A percentile compares a stretch with the other conserved stretches of the same genome.
Evolutionary conservation across 2,329 filamentous ascomycete genomes (phyloP).

Genomic region (Microcera coccophila): DNA sequence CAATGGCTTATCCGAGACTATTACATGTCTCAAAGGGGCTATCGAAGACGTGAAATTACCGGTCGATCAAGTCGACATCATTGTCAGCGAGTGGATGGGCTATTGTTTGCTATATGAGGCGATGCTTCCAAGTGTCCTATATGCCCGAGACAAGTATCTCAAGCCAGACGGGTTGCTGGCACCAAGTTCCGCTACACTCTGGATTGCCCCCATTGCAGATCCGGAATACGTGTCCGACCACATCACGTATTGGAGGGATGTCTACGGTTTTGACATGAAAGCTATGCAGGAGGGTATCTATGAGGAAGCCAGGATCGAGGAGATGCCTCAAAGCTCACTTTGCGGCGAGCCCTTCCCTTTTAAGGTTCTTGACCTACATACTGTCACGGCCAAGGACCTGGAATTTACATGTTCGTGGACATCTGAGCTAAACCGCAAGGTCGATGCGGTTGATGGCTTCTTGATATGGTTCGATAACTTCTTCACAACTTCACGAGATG

Average conservation of each 20-base stretch:
- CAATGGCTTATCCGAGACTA: slow-evolving; percentile 69
- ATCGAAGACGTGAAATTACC: slow-evolving; percentile 83
- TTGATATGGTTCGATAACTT: slow-evolving; percentile 93
- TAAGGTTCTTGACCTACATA: slow-evolving; percentile 72
- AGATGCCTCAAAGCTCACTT: slow-evolving; percentile 59
- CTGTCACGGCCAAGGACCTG: slow-evolving; percentile 66
- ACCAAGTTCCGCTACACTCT: slow-evolving; percentile 79
- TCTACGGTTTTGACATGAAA: slow-evolving; percentile 93
- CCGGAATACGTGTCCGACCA: slow-evolving; percentile 72
- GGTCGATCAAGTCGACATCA: slow-evolving; percentile 81
- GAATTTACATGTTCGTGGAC: slow-evolving; percentile 68
- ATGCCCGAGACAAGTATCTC: slow-evolving; percentile 82
- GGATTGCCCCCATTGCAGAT: slow-evolving; percentile 76
- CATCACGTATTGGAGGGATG: slow-evolving; percentile 81
- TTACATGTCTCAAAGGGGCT: slow-evolving; percentile 78
- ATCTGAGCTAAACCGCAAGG: slow-evolving; percentile 56
- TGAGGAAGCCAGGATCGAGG: slow-evolving; percentile 75
- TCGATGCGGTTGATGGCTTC: slow-evolving; percentile 77
- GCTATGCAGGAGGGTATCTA: slow-evolving; percentile 81
- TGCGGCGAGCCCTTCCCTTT: slow-evolving; percentile 63
- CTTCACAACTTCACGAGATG: slow-evolving; percentile 64
- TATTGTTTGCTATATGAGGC: slow-evolving; percentile 91
- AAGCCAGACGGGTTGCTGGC: slow-evolving; percentile 76
- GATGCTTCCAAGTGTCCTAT: slow-evolving; percentile 91
- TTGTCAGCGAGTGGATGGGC: slow-evolving; percentile 98